Percentiles rank a stretch among this genome's conserved stretches.
These are phyloP conservation scores for Boletus pseudo-olivaceus DNA, from an alignment of 768 basidiomycete genomes.

Conservation along the genomic window DNA sequence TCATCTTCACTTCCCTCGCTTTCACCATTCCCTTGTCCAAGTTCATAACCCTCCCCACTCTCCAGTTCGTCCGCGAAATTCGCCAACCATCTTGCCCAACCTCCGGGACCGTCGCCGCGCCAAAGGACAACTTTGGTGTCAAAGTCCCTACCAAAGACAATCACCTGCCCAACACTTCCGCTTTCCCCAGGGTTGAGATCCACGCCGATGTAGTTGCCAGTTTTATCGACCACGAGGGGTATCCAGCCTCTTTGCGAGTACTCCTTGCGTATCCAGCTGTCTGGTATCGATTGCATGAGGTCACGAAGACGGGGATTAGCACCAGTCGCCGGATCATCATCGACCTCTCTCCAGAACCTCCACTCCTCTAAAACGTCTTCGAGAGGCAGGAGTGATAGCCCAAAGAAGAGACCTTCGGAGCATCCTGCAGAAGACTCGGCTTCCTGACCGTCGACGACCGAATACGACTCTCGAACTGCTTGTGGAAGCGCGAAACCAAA, in stretches of 20 bases:
- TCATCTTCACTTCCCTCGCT: constrained; percentile 80
- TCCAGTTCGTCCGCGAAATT: constrained; percentile 91
- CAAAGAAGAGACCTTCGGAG: constrained; percentile 90
- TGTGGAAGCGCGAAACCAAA: constrained; percentile 82
- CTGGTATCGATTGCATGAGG: constrained; percentile 86
- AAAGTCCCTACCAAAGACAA: constrained; percentile 98
- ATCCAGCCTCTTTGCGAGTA: constrained; percentile 98
- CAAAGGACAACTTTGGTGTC: constrained; percentile 96
- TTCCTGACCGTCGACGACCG: constrained; percentile 89
- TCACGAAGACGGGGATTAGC: constrained; percentile 68
- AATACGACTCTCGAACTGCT: constrained; percentile 88
- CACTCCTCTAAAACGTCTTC: constrained; percentile 95
- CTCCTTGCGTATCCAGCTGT: constrained; percentile 80
- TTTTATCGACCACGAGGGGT: constrained; percentile 89
- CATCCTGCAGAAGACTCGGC: constrained; percentile 84
- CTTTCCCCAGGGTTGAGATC: constrained; percentile 84
- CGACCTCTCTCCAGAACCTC: constrained; percentile 94
- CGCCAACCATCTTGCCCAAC: constrained; percentile 95
- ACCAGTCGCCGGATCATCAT: constrained; percentile 82
- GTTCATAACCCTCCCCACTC: constrained; percentile 82
- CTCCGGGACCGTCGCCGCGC: constrained; percentile 83
- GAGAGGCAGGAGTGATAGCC: constrained; percentile 86
- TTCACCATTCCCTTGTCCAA: constrained; percentile 53
- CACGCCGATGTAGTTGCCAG: constrained; percentile 94
- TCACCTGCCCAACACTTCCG: constrained; percentile 86